A percentile compares a stretch with the other conserved stretches of the same genome.
These are phyloP conservation scores for Rhexocercosporidium sp. DNA, from an alignment of 2,329 filamentous ascomycete species.

Conservation along the genomic window DNA sequence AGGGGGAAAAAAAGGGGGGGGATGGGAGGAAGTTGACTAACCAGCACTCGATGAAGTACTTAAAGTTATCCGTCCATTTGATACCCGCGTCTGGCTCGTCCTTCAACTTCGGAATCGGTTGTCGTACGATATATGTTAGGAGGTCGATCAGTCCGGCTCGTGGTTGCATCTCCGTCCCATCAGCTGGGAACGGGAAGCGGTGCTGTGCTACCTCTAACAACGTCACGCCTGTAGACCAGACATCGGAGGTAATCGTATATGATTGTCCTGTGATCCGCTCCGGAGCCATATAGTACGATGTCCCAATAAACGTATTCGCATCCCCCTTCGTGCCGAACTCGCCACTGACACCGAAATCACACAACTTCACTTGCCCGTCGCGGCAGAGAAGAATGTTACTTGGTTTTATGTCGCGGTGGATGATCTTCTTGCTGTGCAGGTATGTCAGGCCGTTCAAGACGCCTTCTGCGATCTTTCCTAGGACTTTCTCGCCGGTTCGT, in stretches of 20 bases:
- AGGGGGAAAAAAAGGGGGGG: constrained; percentile 12
- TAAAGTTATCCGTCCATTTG: constrained; percentile 96
- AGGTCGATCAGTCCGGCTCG: constrained; percentile 92
- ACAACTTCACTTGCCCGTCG: constrained; percentile 93
- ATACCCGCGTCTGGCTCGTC: constrained; percentile 91
- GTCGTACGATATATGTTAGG: constrained; percentile 94
- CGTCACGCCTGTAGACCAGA: constrained; percentile 97
- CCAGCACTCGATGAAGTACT: constrained; percentile 99
- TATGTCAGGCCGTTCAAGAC: constrained; percentile 94
- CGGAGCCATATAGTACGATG: constrained; percentile 98
- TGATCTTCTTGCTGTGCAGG: constrained; percentile 93
- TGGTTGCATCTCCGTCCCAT: constrained; percentile 94
- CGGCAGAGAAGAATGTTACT: constrained; percentile 95
- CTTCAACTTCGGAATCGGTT: constrained; percentile 93
- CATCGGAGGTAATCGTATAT: constrained; percentile 98
- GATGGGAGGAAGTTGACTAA: constrained; percentile 59
- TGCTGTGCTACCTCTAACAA: constrained; percentile 99
- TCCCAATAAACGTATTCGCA: constrained; percentile 98
- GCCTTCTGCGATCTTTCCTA: constrained; percentile 95
- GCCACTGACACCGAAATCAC: constrained; percentile 96
- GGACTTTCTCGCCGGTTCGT: constrained; percentile 93
- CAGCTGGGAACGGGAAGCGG: constrained; percentile 96
- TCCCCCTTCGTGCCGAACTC: constrained; percentile 99
- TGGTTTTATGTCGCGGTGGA: constrained; percentile 98
- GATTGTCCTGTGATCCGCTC: constrained; percentile 97